Conservation (phyloP, 306 rosid genomes). For the Cicer yamashitae region DNA sequence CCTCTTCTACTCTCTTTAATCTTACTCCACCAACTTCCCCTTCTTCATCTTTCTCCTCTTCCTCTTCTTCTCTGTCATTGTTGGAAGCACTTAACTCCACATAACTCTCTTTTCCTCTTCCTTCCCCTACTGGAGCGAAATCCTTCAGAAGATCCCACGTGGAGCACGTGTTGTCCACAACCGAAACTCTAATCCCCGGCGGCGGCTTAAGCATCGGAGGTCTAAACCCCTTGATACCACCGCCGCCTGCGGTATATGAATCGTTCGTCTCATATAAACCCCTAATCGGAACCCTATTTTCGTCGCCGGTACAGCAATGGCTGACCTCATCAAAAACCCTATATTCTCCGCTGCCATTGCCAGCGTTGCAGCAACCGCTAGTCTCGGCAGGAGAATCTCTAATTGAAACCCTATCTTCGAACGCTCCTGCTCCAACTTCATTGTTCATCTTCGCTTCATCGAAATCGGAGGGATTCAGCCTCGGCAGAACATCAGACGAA, state of each 20-base stretch:
- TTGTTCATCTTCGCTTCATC: not conserved
- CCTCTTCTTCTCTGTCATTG: slow-evolving; percentile 31
- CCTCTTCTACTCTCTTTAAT: slow-evolving; percentile 12
- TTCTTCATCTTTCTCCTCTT: not conserved
- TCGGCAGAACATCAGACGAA: slow-evolving; percentile 67
- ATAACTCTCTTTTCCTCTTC: slow-evolving; percentile 10
- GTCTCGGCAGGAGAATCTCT: slow-evolving; percentile 51
- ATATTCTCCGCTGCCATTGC: not conserved
- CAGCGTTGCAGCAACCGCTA: slow-evolving; percentile 36
- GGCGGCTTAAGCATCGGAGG: slow-evolving; percentile 34
- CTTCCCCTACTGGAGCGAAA: slow-evolving; percentile 29
- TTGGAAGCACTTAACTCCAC: slow-evolving; percentile 38
- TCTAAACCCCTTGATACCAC: slow-evolving; percentile 19
- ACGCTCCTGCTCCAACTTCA: not conserved
- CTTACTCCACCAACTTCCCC: slow-evolving; percentile 1
- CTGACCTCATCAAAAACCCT: not conserved
- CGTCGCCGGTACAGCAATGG: not conserved
- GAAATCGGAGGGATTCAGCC: not conserved
- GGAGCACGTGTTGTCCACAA: not conserved
- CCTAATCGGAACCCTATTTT: slow-evolving; percentile 8
- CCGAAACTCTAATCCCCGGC: slow-evolving; percentile 17
- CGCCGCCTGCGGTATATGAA: not conserved
- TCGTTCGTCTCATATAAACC: not conserved
- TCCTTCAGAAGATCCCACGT: slow-evolving; percentile 34
- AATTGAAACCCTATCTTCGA: slow-evolving; percentile 36